Evolutionary conservation across 805 yeast genomes (phyloP).

Genomic region (Gaillardinia entomophila): DNA sequence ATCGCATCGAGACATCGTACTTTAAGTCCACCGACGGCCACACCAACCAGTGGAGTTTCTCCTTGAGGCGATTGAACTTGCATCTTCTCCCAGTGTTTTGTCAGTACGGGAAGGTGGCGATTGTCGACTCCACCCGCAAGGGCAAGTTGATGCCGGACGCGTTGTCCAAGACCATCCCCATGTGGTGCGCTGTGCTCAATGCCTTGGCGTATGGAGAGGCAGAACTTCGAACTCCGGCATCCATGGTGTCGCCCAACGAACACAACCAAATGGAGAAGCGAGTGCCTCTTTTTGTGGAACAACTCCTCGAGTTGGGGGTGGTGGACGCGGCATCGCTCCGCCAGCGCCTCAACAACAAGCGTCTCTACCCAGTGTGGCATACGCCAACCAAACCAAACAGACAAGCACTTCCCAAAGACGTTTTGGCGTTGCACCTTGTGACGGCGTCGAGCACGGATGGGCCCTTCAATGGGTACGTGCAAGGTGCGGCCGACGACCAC

Average conservation of each 20-base stretch:
- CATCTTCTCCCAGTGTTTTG: slow-evolving; percentile 54
- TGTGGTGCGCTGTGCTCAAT: slow-evolving; percentile 84
- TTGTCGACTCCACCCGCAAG: slow-evolving; percentile 81
- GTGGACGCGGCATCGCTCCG: slow-evolving; percentile 1
- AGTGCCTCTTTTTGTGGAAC: slow-evolving; percentile 45
- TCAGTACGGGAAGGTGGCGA: slow-evolving; percentile 41
- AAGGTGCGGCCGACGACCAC: slow-evolving; percentile 94
- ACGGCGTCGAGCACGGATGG: slow-evolving; percentile 7
- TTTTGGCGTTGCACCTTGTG: slow-evolving; percentile 7
- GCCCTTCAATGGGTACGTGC: slow-evolving; percentile 49
- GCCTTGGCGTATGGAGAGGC: slow-evolving; percentile 38
- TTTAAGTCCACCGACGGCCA: slow-evolving; percentile 95
- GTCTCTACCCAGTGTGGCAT: neutral
- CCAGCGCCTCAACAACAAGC: neutral
- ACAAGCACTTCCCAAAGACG: neutral
- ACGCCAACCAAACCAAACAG: slow-evolving; percentile 1
- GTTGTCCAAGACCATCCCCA: slow-evolving; percentile 78
- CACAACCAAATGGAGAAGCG: slow-evolving; percentile 40
- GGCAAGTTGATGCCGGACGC: slow-evolving; percentile 88
- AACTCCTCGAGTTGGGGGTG: slow-evolving; percentile 36
- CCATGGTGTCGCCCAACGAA: slow-evolving; percentile 55
- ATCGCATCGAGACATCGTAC: slow-evolving; percentile 41
- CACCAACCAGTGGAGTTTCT: slow-evolving; percentile 72
- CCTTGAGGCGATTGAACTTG: slow-evolving; percentile 65
- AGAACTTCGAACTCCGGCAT: slow-evolving; percentile 41